Percentiles rank a stretch among this genome's conserved stretches.
These are phyloP conservation scores for Hypoxylon sp. DNA, from an alignment of 2,329 filamentous ascomycete species.

Conservation along the genomic window DNA sequence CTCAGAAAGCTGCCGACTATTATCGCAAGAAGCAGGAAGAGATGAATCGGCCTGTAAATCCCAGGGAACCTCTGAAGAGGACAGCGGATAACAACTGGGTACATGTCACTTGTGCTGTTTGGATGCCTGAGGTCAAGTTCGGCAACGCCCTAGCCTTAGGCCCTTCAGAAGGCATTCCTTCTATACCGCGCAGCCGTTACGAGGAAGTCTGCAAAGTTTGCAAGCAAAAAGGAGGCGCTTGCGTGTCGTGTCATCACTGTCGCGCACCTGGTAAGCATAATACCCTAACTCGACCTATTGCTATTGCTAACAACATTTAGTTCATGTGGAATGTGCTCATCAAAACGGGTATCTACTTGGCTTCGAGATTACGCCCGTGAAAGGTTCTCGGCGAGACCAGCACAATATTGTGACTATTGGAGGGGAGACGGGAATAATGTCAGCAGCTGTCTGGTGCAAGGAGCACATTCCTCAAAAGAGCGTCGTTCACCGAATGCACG, in stretches of 20 bases:
- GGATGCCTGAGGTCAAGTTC: conserved; percentile 94
- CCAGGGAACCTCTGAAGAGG: conserved; percentile 91
- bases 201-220: conserved; percentile 88
- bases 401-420: conserved; percentile 85
- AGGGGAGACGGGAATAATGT: conserved; percentile 84
- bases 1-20: conserved; percentile 82
- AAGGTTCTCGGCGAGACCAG: conserved; percentile 87
- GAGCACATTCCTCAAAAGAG: conserved; percentile 83
- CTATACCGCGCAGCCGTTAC: conserved; percentile 80
- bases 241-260: conserved; percentile 85
- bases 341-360: conserved; percentile 86
- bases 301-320: conserved; percentile 59
- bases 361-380: conserved; percentile 91
- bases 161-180: conserved; percentile 90
- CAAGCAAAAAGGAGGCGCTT: conserved; percentile 81
- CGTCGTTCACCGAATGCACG: conserved; percentile 83
- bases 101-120: conserved; percentile 92
- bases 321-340: conserved; percentile 93
- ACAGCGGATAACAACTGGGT: conserved; percentile 99
- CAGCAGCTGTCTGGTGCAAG: conserved; percentile 92
- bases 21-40: conserved; percentile 88
- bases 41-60: conserved; percentile 84
- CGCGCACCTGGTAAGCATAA: conserved; percentile 63
- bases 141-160: conserved; percentile 86
- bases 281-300: conserved; percentile 35